Evolutionary conservation across 176 grass and related monocot species (phyloP), one percentile per base, ranked within the genome.

Genomic region (Dendrocalamus sinicus): DNA sequence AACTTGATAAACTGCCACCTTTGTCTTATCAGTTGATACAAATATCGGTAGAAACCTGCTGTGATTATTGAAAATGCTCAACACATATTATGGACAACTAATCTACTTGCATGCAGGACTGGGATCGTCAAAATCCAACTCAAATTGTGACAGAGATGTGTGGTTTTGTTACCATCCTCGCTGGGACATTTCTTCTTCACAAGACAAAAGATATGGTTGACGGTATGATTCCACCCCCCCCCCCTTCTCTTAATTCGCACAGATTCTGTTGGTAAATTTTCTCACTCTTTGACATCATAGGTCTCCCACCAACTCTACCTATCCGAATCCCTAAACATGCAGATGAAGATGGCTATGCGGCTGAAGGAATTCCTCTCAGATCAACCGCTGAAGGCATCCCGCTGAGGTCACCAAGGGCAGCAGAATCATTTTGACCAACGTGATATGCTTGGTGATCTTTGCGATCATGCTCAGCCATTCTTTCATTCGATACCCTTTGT

Each of bases 161-260:
- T 79, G 96, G 93, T 77, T 98, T 98, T 48, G 88, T 95, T 80
- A 95, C 93, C 32, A 98, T 98, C 81, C 91, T 98, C 78, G 91
- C 96, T 48, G 96, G 96, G 53, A 98, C 96, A 13, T 95, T 98
- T 91, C 91, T 98, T 93, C 96, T 98, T 86, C 96, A 98, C 71
- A 98, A 92, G 80, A 98, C 96, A 14, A 98, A 98, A 91, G 96
- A 98, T 81, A 95, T 98, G 91, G 83, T 76, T 73, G 93, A 98
- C 89, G 96, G 96, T 98, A 85, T 64, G 80, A 0, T 77, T 65
- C 26, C 35, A 28, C 26, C 58, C 37, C 28, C 60, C 16, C 32
- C 32, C 32, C 0, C 30, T 61, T 76, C 12, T 53, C 77, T 74
- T 77, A 5, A 13, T 67, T 67, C 67, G 52, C 46, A 39, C 45